These are phyloP conservation scores for Ophiostoma ips DNA, from an alignment of 2,329 filamentous ascomycete genomes.

Conservation along the genomic window DNA sequence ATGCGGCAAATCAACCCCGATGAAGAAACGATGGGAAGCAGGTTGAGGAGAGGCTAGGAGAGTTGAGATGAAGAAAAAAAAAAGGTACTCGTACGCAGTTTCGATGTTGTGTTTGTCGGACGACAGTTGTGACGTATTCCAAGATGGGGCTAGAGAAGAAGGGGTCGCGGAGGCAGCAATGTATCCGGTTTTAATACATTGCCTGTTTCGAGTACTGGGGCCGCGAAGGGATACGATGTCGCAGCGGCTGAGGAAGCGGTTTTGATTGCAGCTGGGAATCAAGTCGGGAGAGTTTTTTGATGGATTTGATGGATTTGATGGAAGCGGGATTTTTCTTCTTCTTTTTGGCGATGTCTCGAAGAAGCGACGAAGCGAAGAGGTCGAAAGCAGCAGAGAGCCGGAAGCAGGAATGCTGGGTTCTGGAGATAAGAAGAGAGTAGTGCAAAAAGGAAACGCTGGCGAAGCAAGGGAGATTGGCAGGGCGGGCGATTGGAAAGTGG, in stretches of 20 bases:
- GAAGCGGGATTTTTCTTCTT: too few relatives aligned
- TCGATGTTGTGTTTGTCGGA: conserved; percentile 2
- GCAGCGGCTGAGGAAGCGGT: background rate
- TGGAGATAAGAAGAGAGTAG: background rate
- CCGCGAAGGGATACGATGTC: background rate
- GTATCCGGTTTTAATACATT: too few relatives aligned
- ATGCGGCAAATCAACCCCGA: background rate
- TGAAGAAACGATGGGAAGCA: background rate
- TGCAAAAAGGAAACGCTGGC: background rate
- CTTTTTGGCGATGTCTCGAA: too few relatives aligned
- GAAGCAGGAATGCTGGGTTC: too few relatives aligned
- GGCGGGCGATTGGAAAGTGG: too few relatives aligned
- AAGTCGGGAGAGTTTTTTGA: too few relatives aligned
- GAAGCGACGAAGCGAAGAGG: too few relatives aligned
- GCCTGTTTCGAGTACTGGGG: background rate
- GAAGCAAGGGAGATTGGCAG: too few relatives aligned
- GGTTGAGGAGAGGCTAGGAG: background rate
- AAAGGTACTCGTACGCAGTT: background rate
- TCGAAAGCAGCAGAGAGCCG: too few relatives aligned
- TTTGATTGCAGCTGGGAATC: too few relatives aligned
- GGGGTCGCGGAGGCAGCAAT: background rate
- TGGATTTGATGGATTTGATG: too few relatives aligned
- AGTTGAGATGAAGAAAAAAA: background rate
- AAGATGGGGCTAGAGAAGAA: background rate
- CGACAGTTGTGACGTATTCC: conserved; percentile 2